Conservation (phyloP, 805 yeast genomes). For the Wickerhamomyces rabaulensis region DNA sequence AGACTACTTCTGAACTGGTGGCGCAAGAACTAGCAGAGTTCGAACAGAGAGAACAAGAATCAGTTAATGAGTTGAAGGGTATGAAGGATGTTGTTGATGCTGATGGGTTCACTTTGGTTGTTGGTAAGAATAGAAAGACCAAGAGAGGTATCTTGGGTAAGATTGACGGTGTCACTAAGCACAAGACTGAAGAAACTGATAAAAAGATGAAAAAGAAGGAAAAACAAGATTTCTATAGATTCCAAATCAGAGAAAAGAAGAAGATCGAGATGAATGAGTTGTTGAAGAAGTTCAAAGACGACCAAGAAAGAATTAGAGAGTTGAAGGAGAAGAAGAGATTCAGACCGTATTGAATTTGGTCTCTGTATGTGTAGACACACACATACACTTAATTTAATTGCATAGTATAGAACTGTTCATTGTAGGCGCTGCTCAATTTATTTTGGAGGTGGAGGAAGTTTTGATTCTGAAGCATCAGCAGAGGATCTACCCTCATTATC, state of each 20-base stretch:
- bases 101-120: constrained; percentile 91
- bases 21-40: constrained; percentile 64
- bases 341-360: constrained; percentile 61
- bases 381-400: constrained; percentile 1
- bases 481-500: constrained; percentile 27
- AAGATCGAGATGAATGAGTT: constrained; percentile 89
- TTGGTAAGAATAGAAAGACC: constrained; percentile 80
- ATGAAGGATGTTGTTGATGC: constrained; percentile 73
- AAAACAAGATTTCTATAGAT: constrained; percentile 88
- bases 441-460: constrained; percentile 28
- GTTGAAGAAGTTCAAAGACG: constrained; percentile 78
- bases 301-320: constrained; percentile 75
- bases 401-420: not conserved
- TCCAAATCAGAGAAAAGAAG: constrained; percentile 91
- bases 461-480: constrained; percentile 12
- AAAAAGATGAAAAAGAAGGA: constrained; percentile 64
- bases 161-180: constrained; percentile 35
- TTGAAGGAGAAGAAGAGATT: constrained; percentile 81
- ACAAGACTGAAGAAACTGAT: constrained; percentile 24
- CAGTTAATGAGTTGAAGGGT: constrained; percentile 46
- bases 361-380: constrained; percentile 11
- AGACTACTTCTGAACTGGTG: constrained; percentile 44
- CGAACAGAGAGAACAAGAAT: constrained; percentile 62
- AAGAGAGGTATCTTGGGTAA: constrained; percentile 65
- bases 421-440: not conserved